These are phyloP conservation scores for Colletotrichum sansevieriae DNA, from an alignment of 2,329 filamentous ascomycete species.

Conservation along the genomic window DNA sequence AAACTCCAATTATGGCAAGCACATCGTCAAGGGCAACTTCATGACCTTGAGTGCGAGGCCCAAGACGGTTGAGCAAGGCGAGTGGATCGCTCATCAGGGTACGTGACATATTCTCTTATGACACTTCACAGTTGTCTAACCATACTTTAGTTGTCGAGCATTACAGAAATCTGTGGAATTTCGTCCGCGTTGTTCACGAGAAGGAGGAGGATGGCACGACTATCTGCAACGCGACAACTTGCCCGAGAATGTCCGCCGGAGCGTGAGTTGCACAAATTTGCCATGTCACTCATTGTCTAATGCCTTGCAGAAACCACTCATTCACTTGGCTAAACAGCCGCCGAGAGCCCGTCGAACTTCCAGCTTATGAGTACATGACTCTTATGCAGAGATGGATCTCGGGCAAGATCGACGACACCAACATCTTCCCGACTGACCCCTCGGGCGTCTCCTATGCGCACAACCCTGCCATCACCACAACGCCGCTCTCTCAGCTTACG, in stretches of 20 bases:
- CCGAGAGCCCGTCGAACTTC: constrained; percentile 89
- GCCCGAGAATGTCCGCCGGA: constrained; percentile 94
- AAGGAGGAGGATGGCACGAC: constrained; percentile 82
- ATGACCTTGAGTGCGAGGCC: constrained; percentile 94
- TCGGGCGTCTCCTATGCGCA: constrained; percentile 76
- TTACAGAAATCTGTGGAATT: constrained; percentile 88
- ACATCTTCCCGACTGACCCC: constrained; percentile 90
- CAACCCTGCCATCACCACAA: constrained; percentile 69
- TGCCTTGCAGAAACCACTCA: constrained; percentile 77
- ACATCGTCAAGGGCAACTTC: constrained; percentile 97
- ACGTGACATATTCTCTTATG: constrained; percentile 47
- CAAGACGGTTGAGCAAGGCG: constrained; percentile 91
- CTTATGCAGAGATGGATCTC: constrained; percentile 98
- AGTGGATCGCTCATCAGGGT: constrained; percentile 98
- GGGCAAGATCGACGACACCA: constrained; percentile 91
- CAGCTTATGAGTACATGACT: constrained; percentile 93
- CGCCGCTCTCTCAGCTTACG: constrained; percentile 73
- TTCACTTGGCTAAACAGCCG: constrained; percentile 96
- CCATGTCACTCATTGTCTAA: constrained; percentile 14
- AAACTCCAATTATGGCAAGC: constrained; percentile 79
- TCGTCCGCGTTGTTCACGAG: constrained; percentile 89
- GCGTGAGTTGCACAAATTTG: constrained; percentile 71
- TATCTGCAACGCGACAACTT: constrained; percentile 86
- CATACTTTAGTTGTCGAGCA: constrained; percentile 83
- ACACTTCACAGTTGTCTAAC: background rate